Base-by-base conservation (phyloP, 2,329 filamentous ascomycete species). In the Lecanosticta acicola region DNA sequence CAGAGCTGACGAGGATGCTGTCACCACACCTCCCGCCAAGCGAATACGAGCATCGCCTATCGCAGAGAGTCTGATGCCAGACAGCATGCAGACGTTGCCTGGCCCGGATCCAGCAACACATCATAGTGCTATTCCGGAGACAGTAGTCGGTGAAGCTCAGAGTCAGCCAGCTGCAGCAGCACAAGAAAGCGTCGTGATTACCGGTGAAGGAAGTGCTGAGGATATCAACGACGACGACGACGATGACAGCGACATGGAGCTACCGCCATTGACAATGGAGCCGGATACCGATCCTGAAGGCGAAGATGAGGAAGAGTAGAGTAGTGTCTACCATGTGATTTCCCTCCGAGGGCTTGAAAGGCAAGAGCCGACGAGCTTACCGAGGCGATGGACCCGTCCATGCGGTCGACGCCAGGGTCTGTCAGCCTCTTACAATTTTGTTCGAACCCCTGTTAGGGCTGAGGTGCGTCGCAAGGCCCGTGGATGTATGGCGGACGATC, bases 231-330 rank as follows among this genome's bases (percentile, higher is more conserved):
- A 35, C 4, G 43, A 48, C 21, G 49, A 32, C 24, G 43, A 46
- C 34, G 62, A 65, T 49, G 63, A 58, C 7, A 63, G 64, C 41
- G 64, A 67, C 29, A 63, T 66, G 43, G 64, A 65, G 34, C 60
- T 68, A 44, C 66, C 66, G 5, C 51, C 57, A 13, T 46, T 67
- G 21, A 61, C 57, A 18, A 60, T 65, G 55, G 60, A 63, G 3
- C 37, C 43, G 1, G 48, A 50, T 17, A 46, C 43, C 2, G 48
- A 50, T 33, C 39, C 47, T 3, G 47, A 50, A 14, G 47, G 46
- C 16, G 48, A 42, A 14, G 39, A 41, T 3, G 39, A 41, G 3
- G 39, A 32, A 4, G 17, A 29, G 24, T 29, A 5, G 24, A n/a
- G n/a, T n/a, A n/a, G 24, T 29, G 24, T 29, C 5, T 29, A 29